These are phyloP conservation scores for Vitis hybrid DNA, from an alignment of 177 flowering plant species.

Conservation along the genomic window DNA sequence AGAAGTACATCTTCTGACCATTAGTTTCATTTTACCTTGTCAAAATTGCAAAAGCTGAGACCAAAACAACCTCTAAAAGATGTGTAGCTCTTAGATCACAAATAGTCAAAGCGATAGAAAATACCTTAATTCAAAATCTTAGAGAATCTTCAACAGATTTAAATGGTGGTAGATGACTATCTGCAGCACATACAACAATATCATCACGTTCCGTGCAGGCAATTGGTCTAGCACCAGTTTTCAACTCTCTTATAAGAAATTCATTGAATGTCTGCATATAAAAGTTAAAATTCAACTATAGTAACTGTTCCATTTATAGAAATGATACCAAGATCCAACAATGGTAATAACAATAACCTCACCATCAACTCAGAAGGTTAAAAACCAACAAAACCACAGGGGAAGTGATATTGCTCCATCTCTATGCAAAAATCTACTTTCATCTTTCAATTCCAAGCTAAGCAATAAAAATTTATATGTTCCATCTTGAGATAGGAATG, in stretches of 20 bases:
- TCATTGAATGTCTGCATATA: conserved; percentile 88
- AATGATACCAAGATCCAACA: neutral
- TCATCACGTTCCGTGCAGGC: conserved; percentile 62
- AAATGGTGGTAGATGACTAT: conserved; percentile 85
- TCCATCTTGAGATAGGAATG: too few species aligned
- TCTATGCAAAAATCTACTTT: too few species aligned
- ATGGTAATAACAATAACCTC: neutral
- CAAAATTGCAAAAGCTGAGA: too few species aligned
- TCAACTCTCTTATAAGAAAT: conserved; percentile 86
- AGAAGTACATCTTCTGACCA: too few species aligned
- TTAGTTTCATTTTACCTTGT: too few species aligned
- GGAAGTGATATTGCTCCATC: too few species aligned
- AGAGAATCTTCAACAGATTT: conserved; percentile 61
- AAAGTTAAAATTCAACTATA: neutral
- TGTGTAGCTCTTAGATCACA: neutral
- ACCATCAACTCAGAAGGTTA: too few species aligned
- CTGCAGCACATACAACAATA: conserved; percentile 89
- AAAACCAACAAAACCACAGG: too few species aligned
- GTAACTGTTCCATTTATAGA: neutral
- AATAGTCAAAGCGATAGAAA: neutral
- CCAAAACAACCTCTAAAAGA: neutral
- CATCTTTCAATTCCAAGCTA: too few species aligned
- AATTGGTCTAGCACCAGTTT: conserved; percentile 80
- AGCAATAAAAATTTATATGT: too few species aligned
- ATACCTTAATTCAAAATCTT: conserved; percentile 95